Conservation (phyloP, 2,329 filamentous ascomycete genomes). For the Mycocentrospora acerina region DNA sequence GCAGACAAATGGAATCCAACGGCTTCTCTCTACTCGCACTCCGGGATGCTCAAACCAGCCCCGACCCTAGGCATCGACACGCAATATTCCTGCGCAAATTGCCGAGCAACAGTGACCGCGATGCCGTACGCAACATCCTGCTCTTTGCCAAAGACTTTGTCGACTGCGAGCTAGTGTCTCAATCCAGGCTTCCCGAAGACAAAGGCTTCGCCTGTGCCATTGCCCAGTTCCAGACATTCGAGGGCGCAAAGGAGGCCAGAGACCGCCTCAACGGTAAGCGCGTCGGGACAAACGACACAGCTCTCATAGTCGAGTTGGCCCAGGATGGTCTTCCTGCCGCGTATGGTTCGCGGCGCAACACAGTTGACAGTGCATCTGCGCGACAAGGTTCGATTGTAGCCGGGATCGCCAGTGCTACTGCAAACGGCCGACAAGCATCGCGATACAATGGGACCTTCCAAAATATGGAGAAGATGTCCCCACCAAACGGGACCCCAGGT, state of each 20-base stretch:
- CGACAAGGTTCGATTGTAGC: constrained; percentile 50
- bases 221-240: constrained; percentile 59
- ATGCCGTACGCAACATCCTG: constrained; percentile 63
- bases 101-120: constrained; percentile 59
- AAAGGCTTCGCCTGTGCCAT: constrained; percentile 59
- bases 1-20: constrained; percentile 41
- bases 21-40: constrained; percentile 38
- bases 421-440: constrained; percentile 53
- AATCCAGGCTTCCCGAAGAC: constrained; percentile 57
- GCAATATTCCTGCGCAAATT: constrained; percentile 60
- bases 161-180: constrained; percentile 58
- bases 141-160: constrained; percentile 66
- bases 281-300: constrained; percentile 62
- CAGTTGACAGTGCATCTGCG: constrained; percentile 51
- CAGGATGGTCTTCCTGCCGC: constrained; percentile 36
- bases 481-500: constrained; percentile 56
- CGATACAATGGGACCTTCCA: constrained; percentile 66
- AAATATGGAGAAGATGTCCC: constrained; percentile 62
- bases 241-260: constrained; percentile 61
- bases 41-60: constrained; percentile 34
- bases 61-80: constrained; percentile 27
- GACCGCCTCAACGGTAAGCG: constrained; percentile 62
- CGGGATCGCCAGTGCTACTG: constrained; percentile 43
- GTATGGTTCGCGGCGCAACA: constrained; percentile 55
- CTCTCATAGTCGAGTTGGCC: constrained; percentile 60